Percentiles rank a stretch among this genome's conserved stretches.
Conservation (phyloP, 192 early-diverging fungal species). For the Backusella morwellensis region DNA sequence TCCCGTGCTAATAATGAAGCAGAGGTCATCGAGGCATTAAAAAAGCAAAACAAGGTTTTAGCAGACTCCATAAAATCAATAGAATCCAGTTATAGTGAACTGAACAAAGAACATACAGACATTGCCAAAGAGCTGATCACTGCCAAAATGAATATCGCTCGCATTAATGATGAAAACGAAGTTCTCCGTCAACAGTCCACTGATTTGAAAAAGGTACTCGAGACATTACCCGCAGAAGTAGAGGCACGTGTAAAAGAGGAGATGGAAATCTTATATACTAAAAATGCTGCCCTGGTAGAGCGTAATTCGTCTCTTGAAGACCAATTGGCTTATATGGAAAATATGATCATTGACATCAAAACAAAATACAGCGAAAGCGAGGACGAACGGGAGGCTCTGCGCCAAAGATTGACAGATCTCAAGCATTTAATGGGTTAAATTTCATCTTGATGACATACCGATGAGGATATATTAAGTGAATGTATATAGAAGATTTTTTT, state of each 20-base stretch:
- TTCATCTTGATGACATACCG: no score
- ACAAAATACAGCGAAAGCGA: constrained; percentile 82
- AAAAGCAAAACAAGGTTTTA: constrained; percentile 66
- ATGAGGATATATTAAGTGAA: no score
- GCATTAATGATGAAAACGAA: constrained; percentile 53
- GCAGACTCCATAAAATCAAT: constrained; percentile 56
- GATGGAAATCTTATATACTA: constrained; percentile 76
- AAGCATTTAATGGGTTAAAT: constrained; percentile 49
- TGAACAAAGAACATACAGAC: constrained; percentile 77
- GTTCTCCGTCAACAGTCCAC: constrained; percentile 53
- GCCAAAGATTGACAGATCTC: constrained; percentile 71
- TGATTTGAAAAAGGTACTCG: constrained; percentile 62
- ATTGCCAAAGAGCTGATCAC: constrained; percentile 67
- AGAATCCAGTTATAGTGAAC: constrained; percentile 57
- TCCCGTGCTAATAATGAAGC: constrained; percentile 69
- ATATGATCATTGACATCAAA: constrained; percentile 74
- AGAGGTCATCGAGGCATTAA: constrained; percentile 60
- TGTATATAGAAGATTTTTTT: no score
- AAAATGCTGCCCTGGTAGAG: constrained; percentile 80
- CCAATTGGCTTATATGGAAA: constrained; percentile 66
- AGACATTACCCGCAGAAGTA: constrained; percentile 53
- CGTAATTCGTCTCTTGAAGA: constrained; percentile 68
- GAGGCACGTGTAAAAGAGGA: constrained; percentile 68
- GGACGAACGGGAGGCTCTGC: constrained; percentile 69
- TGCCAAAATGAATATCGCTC: constrained; percentile 57